Evolutionary conservation across 1,139 yeast species (phyloP).

Genomic region (Yamadazyma diddensiae): DNA sequence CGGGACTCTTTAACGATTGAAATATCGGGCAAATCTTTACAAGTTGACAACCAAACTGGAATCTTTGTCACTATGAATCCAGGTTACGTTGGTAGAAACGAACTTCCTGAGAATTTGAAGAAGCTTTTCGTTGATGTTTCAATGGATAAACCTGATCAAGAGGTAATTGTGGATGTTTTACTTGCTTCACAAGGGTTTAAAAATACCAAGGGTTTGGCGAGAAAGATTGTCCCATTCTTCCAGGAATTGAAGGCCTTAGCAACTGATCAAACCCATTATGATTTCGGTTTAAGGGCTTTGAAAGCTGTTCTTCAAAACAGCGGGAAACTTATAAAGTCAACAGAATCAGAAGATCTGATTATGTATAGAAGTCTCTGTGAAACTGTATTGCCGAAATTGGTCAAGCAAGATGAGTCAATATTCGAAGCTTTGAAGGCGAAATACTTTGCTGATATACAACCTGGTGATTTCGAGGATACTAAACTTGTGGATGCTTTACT

Average conservation of each 20-base stretch:
- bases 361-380: slow-evolving; percentile 55
- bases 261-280: slow-evolving; percentile 72
- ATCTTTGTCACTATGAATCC: slow-evolving; percentile 93
- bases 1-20: slow-evolving; percentile 29
- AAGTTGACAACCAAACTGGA: slow-evolving; percentile 57
- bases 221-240: slow-evolving; percentile 56
- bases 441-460: slow-evolving; percentile 21
- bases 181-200: slow-evolving; percentile 71
- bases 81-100: slow-evolving; percentile 77
- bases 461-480: slow-evolving; percentile 13
- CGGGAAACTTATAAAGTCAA: slow-evolving; percentile 28
- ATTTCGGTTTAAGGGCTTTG: slow-evolving; percentile 83
- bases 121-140: slow-evolving; percentile 74
- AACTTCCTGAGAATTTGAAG: slow-evolving; percentile 82
- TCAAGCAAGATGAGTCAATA: slow-evolving; percentile 45
- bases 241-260: slow-evolving; percentile 31
- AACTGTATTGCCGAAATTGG: slow-evolving; percentile 64
- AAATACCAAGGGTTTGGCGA: slow-evolving; percentile 46
- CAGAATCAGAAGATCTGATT: slow-evolving; percentile 32
- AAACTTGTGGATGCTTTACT: slow-evolving; percentile 14
- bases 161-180: slow-evolving; percentile 67
- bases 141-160: slow-evolving; percentile 71
- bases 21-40: slow-evolving; percentile 45
- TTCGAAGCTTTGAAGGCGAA: slow-evolving; percentile 30
- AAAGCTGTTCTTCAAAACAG: slow-evolving; percentile 63